A percentile compares a stretch with the other conserved stretches of the same genome.
Evolutionary conservation across 2,329 filamentous ascomycete species (phyloP).

Genomic region (Talaromyces piceae): DNA sequence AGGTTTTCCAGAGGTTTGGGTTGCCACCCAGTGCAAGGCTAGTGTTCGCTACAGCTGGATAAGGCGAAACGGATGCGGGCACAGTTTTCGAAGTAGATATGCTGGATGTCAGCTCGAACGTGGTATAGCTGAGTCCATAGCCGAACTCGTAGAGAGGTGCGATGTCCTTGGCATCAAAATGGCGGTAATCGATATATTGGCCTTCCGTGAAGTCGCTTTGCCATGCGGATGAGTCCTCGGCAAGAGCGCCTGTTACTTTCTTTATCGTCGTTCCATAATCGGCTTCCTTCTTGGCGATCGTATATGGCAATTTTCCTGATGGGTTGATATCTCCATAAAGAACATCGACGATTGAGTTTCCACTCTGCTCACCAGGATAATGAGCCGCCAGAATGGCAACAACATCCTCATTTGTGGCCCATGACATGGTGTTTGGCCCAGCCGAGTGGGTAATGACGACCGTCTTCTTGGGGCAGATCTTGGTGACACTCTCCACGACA

Average conservation of each 20-base stretch:
- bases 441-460: slow-evolving; percentile 71
- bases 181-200: slow-evolving; percentile 72
- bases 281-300: slow-evolving; percentile 62
- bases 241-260: slow-evolving; percentile 21
- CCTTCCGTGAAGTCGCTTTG: slow-evolving; percentile 68
- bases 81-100: slow-evolving; percentile 27
- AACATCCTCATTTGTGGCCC: slow-evolving; percentile 41
- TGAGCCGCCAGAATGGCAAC: slow-evolving; percentile 65
- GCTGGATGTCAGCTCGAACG: slow-evolving; percentile 47
- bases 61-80: neutral
- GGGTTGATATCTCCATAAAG: slow-evolving; percentile 68
- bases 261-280: slow-evolving; percentile 68
- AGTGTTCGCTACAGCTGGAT: neutral
- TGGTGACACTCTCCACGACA: slow-evolving; percentile 36
- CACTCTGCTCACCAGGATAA: slow-evolving; percentile 79
- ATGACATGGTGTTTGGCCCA: slow-evolving; percentile 53
- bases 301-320: slow-evolving; percentile 65
- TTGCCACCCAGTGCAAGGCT: slow-evolving; percentile 8
- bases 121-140: slow-evolving; percentile 73
- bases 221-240: slow-evolving; percentile 49
- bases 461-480: slow-evolving; percentile 47
- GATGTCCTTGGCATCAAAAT: slow-evolving; percentile 56
- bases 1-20: neutral
- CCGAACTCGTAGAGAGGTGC: slow-evolving; percentile 2
- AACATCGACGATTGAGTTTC: slow-evolving; percentile 71